Conservation (phyloP, 1,284 basidiomycete species). For the Malassezia sympodialis region DNA sequence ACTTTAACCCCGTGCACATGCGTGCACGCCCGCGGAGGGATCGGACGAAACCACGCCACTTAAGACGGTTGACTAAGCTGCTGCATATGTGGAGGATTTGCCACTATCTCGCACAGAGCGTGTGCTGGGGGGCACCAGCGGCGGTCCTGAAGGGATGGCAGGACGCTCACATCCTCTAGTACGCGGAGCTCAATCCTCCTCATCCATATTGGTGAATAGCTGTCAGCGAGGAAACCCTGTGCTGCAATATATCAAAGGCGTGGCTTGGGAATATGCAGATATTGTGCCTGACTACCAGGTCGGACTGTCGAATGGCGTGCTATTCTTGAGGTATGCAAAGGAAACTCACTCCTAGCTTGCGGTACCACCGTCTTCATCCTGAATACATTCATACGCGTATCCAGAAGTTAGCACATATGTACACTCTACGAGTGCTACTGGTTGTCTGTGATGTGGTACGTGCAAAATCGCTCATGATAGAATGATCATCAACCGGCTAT, state of each 20-base stretch:
- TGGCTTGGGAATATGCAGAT: slow-evolving; percentile 88
- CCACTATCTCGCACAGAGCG: not conserved
- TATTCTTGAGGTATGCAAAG: slow-evolving; percentile 27
- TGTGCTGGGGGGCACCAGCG: not conserved
- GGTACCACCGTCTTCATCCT: slow-evolving; percentile 90
- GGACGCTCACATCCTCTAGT: slow-evolving; percentile 25
- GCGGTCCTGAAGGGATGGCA: not conserved
- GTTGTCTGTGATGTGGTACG: slow-evolving; percentile 83
- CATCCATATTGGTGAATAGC: slow-evolving; percentile 34
- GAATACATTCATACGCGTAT: slow-evolving; percentile 91
- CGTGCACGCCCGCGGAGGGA: not conserved
- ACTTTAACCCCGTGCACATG: not conserved
- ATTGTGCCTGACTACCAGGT: slow-evolving; percentile 64
- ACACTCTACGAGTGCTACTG: slow-evolving; percentile 75
- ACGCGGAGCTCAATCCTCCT: slow-evolving; percentile 27
- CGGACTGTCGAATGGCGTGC: slow-evolving; percentile 31
- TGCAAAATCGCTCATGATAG: slow-evolving; percentile 50
- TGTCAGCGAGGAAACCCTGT: slow-evolving; percentile 63
- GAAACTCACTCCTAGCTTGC: slow-evolving; percentile 58
- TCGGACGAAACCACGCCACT: slow-evolving; percentile 9
- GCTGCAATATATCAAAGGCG: slow-evolving; percentile 69
- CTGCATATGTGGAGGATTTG: not conserved
- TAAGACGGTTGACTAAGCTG: not conserved
- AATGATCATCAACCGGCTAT: slow-evolving; percentile 81
- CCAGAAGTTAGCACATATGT: slow-evolving; percentile 68